These are phyloP conservation scores for Fusarium duplospermum DNA, from an alignment of 2,329 filamentous ascomycete genomes.

Conservation along the genomic window DNA sequence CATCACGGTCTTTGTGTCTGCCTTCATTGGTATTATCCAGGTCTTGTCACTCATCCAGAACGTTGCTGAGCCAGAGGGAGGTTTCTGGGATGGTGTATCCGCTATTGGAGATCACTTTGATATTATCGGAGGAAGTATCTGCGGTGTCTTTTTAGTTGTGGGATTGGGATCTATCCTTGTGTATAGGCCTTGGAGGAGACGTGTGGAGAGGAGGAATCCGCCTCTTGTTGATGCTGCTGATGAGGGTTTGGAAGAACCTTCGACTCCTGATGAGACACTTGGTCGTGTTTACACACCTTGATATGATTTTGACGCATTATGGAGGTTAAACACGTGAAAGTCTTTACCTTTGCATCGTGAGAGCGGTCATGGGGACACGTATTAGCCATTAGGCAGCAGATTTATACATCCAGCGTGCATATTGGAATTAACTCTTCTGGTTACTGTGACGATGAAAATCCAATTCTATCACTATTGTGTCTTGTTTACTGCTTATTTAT, in stretches of 20 bases:
- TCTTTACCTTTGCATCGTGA: not conserved
- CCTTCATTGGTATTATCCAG: conserved; percentile 88
- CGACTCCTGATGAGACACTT: not conserved
- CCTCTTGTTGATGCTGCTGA: conserved; percentile 22
- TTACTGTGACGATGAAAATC: not conserved
- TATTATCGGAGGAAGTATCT: conserved; percentile 87
- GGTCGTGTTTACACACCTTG: not conserved
- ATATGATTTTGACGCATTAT: not conserved
- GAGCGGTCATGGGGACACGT: not conserved
- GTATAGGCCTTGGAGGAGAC: conserved; percentile 82
- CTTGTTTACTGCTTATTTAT: not conserved
- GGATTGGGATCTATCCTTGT: conserved; percentile 78
- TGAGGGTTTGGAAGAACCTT: conserved; percentile 13
- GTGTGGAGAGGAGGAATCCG: conserved; percentile 49
- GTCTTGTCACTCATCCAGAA: conserved; percentile 82
- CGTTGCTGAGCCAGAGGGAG: conserved; percentile 76
- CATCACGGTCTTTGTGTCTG: conserved; percentile 84
- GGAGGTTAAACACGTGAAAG: not conserved
- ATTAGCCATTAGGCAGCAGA: not conserved
- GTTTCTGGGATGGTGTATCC: conserved; percentile 92
- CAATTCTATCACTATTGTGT: not conserved
- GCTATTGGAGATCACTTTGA: conserved; percentile 84
- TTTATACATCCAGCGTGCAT: not conserved
- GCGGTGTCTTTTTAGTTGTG: conserved; percentile 83
- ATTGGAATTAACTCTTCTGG: not conserved